These are phyloP conservation scores for Drosera spatulata DNA, from an alignment of 179 eudicot species.

Conservation along the genomic window DNA sequence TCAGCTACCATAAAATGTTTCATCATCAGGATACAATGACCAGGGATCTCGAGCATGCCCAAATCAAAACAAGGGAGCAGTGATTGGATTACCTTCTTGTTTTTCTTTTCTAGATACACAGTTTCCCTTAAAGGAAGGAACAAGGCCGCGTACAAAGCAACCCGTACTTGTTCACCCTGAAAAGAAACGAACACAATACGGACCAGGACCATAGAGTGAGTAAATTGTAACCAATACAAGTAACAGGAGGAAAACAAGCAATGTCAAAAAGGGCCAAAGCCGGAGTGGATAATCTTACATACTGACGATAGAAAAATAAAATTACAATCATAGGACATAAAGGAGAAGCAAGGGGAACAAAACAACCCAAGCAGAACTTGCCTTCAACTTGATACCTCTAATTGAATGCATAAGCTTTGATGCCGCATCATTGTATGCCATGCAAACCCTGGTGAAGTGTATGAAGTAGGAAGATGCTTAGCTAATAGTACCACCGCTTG, in stretches of 20 bases:
- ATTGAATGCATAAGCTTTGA: slow-evolving; percentile 54
- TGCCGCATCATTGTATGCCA: slow-evolving; percentile 46
- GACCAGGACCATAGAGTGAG: too few species aligned
- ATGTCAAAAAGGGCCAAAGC: too few species aligned
- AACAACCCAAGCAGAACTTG: slow-evolving; percentile 23
- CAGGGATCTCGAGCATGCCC: not conserved
- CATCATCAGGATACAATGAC: not conserved
- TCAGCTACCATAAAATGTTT: too few species aligned
- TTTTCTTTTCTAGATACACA: slow-evolving; percentile 47
- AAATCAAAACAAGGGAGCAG: not conserved
- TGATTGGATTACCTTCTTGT: slow-evolving; percentile 35
- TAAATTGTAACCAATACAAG: too few species aligned
- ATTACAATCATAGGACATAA: not conserved
- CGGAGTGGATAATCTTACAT: too few species aligned
- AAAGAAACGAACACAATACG: not conserved
- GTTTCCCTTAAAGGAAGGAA: slow-evolving; percentile 56
- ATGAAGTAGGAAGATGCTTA: not conserved
- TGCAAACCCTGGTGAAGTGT: slow-evolving; percentile 38
- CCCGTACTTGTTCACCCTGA: slow-evolving; percentile 75
- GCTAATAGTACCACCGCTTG: not conserved
- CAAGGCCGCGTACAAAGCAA: slow-evolving; percentile 65
- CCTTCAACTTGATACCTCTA: slow-evolving; percentile 49
- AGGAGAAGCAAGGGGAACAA: not conserved
- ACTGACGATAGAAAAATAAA: not conserved
- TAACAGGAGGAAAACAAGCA: too few species aligned